Evolutionary conservation across 352 stramenopile genomes (phyloP), one percentile per base, ranked within the genome.

Genomic region (Pythium pectinolyticum): DNA sequence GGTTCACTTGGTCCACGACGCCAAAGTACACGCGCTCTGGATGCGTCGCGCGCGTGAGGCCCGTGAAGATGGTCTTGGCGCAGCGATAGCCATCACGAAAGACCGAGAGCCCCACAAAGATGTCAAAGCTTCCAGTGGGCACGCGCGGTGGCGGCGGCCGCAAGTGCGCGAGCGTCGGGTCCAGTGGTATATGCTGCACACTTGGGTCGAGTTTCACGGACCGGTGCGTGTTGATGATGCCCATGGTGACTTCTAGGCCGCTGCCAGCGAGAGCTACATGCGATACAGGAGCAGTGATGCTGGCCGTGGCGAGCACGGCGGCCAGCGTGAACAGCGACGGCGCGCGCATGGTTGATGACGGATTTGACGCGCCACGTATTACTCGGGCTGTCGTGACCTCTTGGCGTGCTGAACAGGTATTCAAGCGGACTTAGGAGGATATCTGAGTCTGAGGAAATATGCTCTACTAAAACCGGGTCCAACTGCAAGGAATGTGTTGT

Each of bases 11-110:
- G 68, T 95, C 86, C 32, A 95, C 80, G 49, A 95, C 72, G 39
- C 86, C 86, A 69, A 95, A 92, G 66, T 79, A 89, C 8, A 95
- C 37, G 6, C 82, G 78, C 39, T 89, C 80, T 2, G 84, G 84
- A 57, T 93, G 70, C 64, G 71, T 78, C 17, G 84, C 79, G 39
- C 84, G 82, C 70, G 80, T 88, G 28, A 93, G 70, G 7, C 80
- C 86, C 47, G 86, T 93, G 63, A 90, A 78, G 20, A 95, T 84
- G 28, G 86, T 95, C 61, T 89, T 90, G 27, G 72, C 86, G 53
- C 86, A 95, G 17, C 86, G 84, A 51, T 84, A 88, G 55, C 80
- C 82, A 46, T 95, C 86, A 22, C 86, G 82, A 61, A 95, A 95
- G 32, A 92, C 82, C 35, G 86, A 93, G 35, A 93, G 70, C 0